phyloP scores from a whole-genome alignment of 345 rosid genomes.

The Sisymbrium altissimum region DNA sequence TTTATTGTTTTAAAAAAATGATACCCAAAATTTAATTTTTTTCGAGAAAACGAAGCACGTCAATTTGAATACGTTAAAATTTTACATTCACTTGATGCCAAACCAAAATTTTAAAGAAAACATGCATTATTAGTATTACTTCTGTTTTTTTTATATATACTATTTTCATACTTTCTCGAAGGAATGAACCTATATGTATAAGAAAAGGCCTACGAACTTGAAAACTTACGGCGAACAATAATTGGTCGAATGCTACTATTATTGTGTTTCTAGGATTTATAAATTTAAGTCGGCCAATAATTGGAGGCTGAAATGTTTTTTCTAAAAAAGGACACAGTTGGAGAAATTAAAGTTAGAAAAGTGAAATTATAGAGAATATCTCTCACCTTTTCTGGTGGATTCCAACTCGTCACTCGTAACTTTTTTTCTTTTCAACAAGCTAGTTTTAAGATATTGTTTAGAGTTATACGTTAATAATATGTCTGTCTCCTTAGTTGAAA shows the following conservation, averaged over 20 bases:
- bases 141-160: too few relatives aligned
- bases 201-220: constrained; percentile 5
- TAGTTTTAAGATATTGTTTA: background rate
- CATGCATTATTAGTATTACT: background rate
- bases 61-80: background rate
- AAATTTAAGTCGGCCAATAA: constrained; percentile 26
- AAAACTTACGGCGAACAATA: constrained; percentile 28
- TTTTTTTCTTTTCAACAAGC: constrained; percentile 18
- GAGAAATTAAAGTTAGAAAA: constrained; percentile 23
- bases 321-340: constrained; percentile 6
- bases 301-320: constrained; percentile 19
- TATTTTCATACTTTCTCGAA: constrained; percentile 20
- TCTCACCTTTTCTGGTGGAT: constrained; percentile 32
- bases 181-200: constrained; percentile 9
- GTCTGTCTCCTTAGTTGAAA: background rate
- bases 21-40: background rate
- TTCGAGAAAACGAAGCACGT: background rate
- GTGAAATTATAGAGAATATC: constrained; percentile 20
- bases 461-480: background rate
- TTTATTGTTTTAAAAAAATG: background rate
- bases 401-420: constrained; percentile 29
- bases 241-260: constrained; percentile 33
- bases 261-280: constrained; percentile 21
- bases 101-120: background rate
- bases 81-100: constrained; percentile 5